A percentile compares a stretch with the other conserved stretches of the same genome.
These are phyloP conservation scores for Nymphaea colorata DNA, from an alignment of 164 flowering plant species.

Conservation along the genomic window DNA sequence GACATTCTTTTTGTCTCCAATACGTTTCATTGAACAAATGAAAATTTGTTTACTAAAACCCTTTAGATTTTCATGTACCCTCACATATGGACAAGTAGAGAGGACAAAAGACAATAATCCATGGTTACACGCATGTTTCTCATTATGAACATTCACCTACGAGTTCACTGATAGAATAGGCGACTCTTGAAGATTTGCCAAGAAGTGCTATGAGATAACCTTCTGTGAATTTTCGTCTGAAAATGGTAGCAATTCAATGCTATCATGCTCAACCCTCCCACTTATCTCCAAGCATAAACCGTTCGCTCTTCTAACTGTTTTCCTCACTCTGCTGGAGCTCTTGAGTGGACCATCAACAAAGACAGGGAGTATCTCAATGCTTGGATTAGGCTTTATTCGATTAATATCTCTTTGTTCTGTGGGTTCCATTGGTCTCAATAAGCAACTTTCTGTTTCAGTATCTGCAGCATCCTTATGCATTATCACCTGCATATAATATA, in stretches of 20 bases:
- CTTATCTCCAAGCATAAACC: conserved; percentile 82
- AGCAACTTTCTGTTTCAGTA: conserved; percentile 33
- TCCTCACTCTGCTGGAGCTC: conserved; percentile 30
- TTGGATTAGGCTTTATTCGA: conserved; percentile 82
- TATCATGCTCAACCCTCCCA: conserved; percentile 89
- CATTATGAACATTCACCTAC: too few species aligned
- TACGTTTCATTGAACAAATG: too few species aligned
- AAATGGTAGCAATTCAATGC: conserved; percentile 16
- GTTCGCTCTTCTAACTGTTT: conserved; percentile 17
- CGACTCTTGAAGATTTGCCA: too few species aligned
- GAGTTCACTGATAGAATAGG: too few species aligned
- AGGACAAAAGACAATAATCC: too few species aligned
- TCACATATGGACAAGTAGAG: too few species aligned
- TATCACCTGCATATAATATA: conserved; percentile 38
- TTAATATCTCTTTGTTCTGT: conserved; percentile 60
- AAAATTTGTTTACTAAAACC: too few species aligned
- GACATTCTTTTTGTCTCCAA: too few species aligned
- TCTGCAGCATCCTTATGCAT: conserved; percentile 70
- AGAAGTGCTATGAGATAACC: too few species aligned
- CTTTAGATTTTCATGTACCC: too few species aligned
- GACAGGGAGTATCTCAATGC: conserved; percentile 46
- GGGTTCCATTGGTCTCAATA: conserved; percentile 25
- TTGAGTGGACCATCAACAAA: conserved; percentile 45
- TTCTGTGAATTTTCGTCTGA: conserved; percentile 13
- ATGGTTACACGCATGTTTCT: too few species aligned